These are phyloP conservation scores for Neurospora sp. DNA, from an alignment of 495 filamentous ascomycete species.

Conservation along the genomic window DNA sequence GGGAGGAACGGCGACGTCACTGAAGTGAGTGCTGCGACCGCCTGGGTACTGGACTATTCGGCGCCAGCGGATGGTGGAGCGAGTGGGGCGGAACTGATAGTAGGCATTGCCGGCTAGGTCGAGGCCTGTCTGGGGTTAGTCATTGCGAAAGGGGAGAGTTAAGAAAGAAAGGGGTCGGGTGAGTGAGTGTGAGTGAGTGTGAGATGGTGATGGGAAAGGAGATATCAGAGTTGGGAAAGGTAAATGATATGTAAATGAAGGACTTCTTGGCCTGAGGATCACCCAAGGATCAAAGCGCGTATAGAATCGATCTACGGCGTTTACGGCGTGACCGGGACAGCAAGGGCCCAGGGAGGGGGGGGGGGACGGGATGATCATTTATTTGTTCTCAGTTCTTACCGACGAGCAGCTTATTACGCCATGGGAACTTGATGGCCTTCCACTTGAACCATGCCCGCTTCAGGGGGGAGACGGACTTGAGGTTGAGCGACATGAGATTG, in stretches of 20 bases:
- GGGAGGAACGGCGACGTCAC: conserved; percentile 53
- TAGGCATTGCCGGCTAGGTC: conserved; percentile 88
- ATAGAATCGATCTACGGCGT: not conserved
- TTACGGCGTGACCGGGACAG: not conserved
- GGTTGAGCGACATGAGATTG: not conserved
- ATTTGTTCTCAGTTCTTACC: conserved; percentile 39
- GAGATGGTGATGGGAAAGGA: not conserved
- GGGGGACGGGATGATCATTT: not conserved
- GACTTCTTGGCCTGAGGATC: not conserved
- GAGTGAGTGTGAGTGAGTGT: not conserved
- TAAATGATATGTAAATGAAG: not conserved
- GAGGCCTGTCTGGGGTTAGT: conserved; percentile 44
- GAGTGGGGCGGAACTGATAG: conserved; percentile 69
- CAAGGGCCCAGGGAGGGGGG: not conserved
- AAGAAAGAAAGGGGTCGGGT: conserved; percentile 3
- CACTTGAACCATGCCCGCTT: conserved; percentile 63
- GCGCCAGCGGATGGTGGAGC: conserved; percentile 38
- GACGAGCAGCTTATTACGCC: conserved; percentile 71
- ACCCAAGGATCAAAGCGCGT: not conserved
- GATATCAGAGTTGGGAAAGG: not conserved
- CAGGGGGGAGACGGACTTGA: conserved; percentile 28
- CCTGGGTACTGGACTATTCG: conserved; percentile 58
- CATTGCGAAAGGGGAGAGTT: not conserved
- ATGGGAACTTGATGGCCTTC: conserved; percentile 76
- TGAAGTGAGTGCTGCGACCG: conserved; percentile 45